A percentile compares a stretch with the other conserved stretches of the same genome.
Evolutionary conservation across 129 eudicot genomes (phyloP).

Genomic region (Flaveria robusta): DNA sequence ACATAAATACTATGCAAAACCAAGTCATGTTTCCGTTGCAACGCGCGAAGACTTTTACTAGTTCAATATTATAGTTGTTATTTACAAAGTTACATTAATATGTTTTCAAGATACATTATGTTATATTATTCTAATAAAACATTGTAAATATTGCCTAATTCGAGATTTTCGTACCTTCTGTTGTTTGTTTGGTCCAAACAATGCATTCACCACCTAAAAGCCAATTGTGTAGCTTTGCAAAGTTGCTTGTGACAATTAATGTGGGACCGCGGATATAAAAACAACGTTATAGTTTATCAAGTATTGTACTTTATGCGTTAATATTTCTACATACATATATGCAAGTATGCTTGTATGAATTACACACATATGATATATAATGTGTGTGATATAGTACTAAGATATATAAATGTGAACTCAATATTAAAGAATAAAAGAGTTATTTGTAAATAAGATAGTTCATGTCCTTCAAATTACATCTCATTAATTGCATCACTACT

Average conservation of each 20-base stretch:
- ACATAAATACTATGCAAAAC: too few relatives aligned
- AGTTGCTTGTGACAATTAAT: constrained; percentile 26
- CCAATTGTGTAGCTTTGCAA: constrained; percentile 16
- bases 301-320: not conserved
- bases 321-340: not conserved
- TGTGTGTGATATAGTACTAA: too few relatives aligned
- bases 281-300: not conserved
- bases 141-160: not conserved
- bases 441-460: too few relatives aligned
- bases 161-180: not conserved
- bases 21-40: too few relatives aligned
- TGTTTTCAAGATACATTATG: not conserved
- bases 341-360: not conserved
- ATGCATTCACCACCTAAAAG: constrained; percentile 26
- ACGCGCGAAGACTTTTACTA: too few relatives aligned
- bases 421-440: too few relatives aligned
- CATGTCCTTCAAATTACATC: too few relatives aligned
- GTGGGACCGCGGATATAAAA: constrained; percentile 24
- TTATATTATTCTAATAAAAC: too few relatives aligned
- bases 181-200: constrained; percentile 32
- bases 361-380: not conserved
- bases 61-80: not conserved
- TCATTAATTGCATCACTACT: too few relatives aligned
- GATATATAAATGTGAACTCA: too few relatives aligned
- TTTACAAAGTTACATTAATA: not conserved